Conservation (phyloP, 2,329 filamentous ascomycete genomes). For the Peltaster fructicola region DNA sequence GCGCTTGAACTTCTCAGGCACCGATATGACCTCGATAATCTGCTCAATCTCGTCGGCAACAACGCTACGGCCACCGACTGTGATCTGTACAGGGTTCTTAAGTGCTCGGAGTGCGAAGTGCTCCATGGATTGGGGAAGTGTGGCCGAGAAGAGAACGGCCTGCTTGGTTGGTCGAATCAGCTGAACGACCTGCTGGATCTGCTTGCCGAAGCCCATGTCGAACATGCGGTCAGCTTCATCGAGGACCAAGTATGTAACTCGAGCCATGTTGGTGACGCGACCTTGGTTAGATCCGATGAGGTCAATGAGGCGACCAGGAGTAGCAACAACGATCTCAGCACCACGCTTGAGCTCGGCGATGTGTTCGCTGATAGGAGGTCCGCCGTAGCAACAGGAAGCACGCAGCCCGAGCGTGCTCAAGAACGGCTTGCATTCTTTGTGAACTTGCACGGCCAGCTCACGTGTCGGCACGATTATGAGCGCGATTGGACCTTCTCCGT, state of each 20-base stretch:
- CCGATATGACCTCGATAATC: conserved; percentile 71
- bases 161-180: conserved; percentile 86
- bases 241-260: conserved; percentile 85
- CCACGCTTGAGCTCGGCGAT: conserved; percentile 93
- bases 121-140: conserved; percentile 87
- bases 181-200: conserved; percentile 89
- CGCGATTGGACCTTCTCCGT: conserved; percentile 71
- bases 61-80: conserved; percentile 66
- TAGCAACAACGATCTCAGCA: conserved; percentile 87
- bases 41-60: conserved; percentile 65
- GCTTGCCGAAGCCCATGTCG: conserved; percentile 97
- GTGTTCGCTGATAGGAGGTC: conserved; percentile 90
- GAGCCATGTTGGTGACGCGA: conserved; percentile 75
- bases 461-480: conserved; percentile 88
- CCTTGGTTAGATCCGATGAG: conserved; percentile 82
- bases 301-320: conserved; percentile 89
- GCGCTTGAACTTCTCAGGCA: conserved; percentile 67
- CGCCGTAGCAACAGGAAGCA: conserved; percentile 84
- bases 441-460: conserved; percentile 85
- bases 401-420: conserved; percentile 70
- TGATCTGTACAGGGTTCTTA: conserved; percentile 72
- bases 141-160: conserved; percentile 90
- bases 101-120: conserved; percentile 77
- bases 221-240: conserved; percentile 99
- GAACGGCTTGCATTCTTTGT: conserved; percentile 87